phyloP scores from a whole-genome alignment of 1,284 basidiomycete species.

The Sphagnurus paluster region DNA sequence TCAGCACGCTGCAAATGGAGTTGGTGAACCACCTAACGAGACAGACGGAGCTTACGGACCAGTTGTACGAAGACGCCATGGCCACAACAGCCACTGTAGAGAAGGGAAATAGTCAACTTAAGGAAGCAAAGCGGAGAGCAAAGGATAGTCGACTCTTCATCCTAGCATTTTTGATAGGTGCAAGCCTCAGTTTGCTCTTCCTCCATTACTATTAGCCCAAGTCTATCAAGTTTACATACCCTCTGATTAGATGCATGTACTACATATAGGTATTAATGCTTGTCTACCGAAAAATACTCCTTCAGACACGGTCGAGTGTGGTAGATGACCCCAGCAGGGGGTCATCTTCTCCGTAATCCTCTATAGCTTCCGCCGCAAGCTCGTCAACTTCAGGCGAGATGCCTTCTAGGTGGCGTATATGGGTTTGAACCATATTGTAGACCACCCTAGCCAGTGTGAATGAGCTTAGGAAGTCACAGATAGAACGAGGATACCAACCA shows the following conservation, averaged over 20 bases:
- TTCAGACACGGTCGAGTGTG: conserved; percentile 11
- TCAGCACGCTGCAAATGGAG: conserved; percentile 87
- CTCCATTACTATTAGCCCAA: conserved; percentile 73
- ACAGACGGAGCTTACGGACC: conserved; percentile 89
- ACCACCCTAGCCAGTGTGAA: conserved; percentile 45
- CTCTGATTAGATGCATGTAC: too few species aligned
- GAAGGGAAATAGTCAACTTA: conserved; percentile 84
- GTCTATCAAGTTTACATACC: conserved; percentile 5
- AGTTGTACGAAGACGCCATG: conserved; percentile 87
- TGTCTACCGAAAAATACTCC: too few species aligned
- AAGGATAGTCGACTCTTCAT: conserved; percentile 84
- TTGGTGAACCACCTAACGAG: conserved; percentile 82
- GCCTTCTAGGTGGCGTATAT: conserved; percentile 57
- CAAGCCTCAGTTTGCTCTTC: conserved; percentile 84
- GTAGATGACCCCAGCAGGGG: conserved; percentile 47
- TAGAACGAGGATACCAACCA: conserved; percentile 49
- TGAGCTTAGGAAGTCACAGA: not conserved
- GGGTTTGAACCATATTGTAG: conserved; percentile 60
- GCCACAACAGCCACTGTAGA: conserved; percentile 81
- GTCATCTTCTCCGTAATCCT: conserved; percentile 61
- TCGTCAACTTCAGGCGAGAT: conserved; percentile 52
- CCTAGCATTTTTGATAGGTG: conserved; percentile 83
- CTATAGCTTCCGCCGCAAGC: conserved; percentile 60
- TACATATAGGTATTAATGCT: too few species aligned
- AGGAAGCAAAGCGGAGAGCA: conserved; percentile 78